These are phyloP conservation scores for Cryptococcus sp. DNA, from an alignment of 1,284 basidiomycete species.

Conservation along the genomic window DNA sequence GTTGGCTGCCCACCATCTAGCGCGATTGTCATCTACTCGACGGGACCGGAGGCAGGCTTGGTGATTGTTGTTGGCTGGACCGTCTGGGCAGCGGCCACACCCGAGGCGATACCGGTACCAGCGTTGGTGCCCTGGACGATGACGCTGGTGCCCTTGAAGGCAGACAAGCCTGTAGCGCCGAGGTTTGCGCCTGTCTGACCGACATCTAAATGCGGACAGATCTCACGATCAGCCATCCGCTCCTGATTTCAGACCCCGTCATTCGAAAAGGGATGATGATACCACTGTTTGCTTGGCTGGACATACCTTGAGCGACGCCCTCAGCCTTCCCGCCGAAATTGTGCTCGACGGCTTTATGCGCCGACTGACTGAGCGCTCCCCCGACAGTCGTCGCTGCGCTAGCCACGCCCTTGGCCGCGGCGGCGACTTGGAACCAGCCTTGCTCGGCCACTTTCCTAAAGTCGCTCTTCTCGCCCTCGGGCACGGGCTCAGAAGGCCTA, in stretches of 20 bases:
- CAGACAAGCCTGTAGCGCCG: constrained; percentile 33
- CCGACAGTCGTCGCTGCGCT: constrained; percentile 41
- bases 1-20: no score
- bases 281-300: background rate
- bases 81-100: background rate
- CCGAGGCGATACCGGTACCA: constrained; percentile 18
- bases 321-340: constrained; percentile 40
- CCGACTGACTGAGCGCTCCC: constrained; percentile 37
- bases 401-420: constrained; percentile 46
- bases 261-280: background rate
- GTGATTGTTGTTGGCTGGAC: no score
- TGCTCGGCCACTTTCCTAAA: constrained; percentile 36
- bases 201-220: constrained; percentile 25
- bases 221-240: no score
- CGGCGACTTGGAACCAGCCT: constrained; percentile 45
- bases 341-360: constrained; percentile 44
- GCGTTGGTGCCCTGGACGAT: constrained; percentile 40
- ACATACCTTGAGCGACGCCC: constrained; percentile 37
- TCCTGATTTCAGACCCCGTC: background rate
- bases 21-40: no score
- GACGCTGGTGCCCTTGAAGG: constrained; percentile 30
- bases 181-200: constrained; percentile 42
- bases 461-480: constrained; percentile 33
- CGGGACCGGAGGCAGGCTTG: no score
- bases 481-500: constrained; percentile 19